phyloP scores from a whole-genome alignment of 2,329 filamentous ascomycete genomes.

The Ceratocystis destructans region DNA sequence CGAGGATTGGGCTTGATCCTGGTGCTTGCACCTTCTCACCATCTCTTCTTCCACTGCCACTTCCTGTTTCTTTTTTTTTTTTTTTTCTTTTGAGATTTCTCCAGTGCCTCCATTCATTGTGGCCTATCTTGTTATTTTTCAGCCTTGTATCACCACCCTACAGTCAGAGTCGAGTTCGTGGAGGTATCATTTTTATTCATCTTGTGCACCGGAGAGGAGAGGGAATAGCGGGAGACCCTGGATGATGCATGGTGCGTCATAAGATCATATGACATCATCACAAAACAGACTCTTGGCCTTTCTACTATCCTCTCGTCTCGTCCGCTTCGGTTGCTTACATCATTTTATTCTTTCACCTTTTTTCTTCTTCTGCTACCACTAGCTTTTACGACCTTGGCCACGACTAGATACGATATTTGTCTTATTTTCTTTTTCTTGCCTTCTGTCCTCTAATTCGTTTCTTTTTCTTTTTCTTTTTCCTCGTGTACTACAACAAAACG shows the following conservation, averaged over 20 bases:
- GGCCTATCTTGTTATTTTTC: slow-evolving; percentile 10
- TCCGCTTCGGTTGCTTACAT: neutral
- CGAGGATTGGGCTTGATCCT: slow-evolving; percentile 27
- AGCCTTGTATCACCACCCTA: slow-evolving; percentile 19
- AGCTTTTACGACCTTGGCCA: slow-evolving; percentile 9
- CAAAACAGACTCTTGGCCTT: neutral
- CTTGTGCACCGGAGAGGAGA: neutral
- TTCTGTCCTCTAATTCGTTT: slow-evolving; percentile 1
- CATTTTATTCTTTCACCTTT: neutral
- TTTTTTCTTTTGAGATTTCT: slow-evolving; percentile 20
- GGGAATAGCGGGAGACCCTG: neutral
- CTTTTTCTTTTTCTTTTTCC: slow-evolving; percentile 15
- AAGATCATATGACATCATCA: neutral
- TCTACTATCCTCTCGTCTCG: neutral
- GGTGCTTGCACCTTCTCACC: slow-evolving; percentile 27
- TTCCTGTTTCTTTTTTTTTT: slow-evolving; percentile 9
- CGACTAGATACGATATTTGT: slow-evolving; percentile 8
- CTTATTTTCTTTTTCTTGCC: neutral
- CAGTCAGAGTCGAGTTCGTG: slow-evolving; percentile 19
- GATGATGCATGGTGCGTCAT: neutral
- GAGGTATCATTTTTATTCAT: slow-evolving; percentile 20
- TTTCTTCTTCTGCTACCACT: slow-evolving; percentile 21
- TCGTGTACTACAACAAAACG: neutral
- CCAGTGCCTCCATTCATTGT: slow-evolving; percentile 6
- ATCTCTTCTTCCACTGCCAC: neutral